A percentile compares a stretch with the other conserved stretches of the same genome.
Conservation (phyloP, 2,329 filamentous ascomycete genomes). For the Exophiala alcalophila region DNA sequence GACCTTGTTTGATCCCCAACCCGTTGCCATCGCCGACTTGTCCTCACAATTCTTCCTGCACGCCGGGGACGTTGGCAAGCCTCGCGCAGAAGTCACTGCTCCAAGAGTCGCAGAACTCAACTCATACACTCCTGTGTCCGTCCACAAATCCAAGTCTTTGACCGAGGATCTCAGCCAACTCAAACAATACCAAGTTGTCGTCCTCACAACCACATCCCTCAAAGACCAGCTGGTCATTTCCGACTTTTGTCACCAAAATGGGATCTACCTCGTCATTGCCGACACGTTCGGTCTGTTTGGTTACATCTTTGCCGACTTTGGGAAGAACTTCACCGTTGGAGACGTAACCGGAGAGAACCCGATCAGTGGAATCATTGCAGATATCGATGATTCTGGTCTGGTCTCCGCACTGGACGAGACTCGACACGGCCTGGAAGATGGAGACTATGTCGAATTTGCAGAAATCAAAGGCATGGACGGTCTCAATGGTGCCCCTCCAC, state of each 20-base stretch:
- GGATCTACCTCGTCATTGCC: constrained; percentile 82
- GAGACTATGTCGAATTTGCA: constrained; percentile 91
- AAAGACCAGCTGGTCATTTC: constrained; percentile 78
- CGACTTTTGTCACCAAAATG: constrained; percentile 91
- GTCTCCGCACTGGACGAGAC: constrained; percentile 94
- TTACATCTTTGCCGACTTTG: constrained; percentile 95
- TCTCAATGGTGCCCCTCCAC: constrained; percentile 77
- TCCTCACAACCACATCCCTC: constrained; percentile 80
- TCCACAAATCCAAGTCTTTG: constrained; percentile 62
- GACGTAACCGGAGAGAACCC: constrained; percentile 90
- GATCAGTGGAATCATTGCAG: constrained; percentile 81
- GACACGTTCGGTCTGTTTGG: constrained; percentile 95
- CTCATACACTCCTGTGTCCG: constrained; percentile 85
- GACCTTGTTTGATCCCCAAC: constrained; percentile 85
- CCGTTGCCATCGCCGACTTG: constrained; percentile 79
- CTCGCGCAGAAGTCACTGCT: constrained; percentile 79
- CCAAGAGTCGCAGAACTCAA: constrained; percentile 93
- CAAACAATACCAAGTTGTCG: constrained; percentile 88
- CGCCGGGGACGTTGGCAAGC: constrained; percentile 83
- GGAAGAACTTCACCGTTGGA: constrained; percentile 84
- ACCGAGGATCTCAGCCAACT: constrained; percentile 74
- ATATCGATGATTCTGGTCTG: constrained; percentile 81
- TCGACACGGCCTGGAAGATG: constrained; percentile 90
- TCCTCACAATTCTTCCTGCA: constrained; percentile 97
- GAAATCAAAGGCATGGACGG: constrained; percentile 90